Evolutionary conservation across 169 alveolate genomes (phyloP).

Genomic region (Cryptosporidium ubiquitum): DNA sequence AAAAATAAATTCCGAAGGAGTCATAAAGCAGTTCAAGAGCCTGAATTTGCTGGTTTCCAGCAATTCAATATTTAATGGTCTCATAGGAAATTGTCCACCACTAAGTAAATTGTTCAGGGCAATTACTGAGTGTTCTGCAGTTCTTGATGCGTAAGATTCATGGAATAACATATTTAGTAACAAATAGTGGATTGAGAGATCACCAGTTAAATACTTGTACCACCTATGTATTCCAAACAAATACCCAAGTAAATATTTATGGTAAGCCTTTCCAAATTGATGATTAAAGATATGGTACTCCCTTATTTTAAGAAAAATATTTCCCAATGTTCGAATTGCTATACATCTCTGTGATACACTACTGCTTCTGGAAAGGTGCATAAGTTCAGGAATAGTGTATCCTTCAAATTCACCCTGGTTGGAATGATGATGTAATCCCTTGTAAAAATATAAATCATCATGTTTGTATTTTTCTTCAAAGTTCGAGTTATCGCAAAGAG

Average conservation of each 20-base stretch:
- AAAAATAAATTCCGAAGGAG: conserved; percentile 44
- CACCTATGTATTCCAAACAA: conserved; percentile 62
- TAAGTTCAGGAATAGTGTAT: conserved; percentile 74
- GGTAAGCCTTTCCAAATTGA: neutral
- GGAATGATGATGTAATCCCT: conserved; percentile 77
- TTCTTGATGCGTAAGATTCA: conserved; percentile 42
- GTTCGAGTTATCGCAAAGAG: conserved; percentile 56
- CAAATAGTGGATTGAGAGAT: conserved; percentile 39
- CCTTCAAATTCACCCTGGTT: conserved; percentile 74
- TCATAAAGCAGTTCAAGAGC: neutral
- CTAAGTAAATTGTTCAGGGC: conserved; percentile 27
- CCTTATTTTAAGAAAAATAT: conserved; percentile 33
- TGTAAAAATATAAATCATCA: conserved; percentile 61
- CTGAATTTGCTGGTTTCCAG: neutral
- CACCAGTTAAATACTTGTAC: conserved; percentile 44
- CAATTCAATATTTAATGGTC: neutral
- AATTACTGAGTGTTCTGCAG: conserved; percentile 49
- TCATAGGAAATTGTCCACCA: neutral
- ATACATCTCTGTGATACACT: conserved; percentile 67
- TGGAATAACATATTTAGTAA: conserved; percentile 42
- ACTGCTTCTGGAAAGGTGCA: conserved; percentile 74
- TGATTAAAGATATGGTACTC: conserved; percentile 1
- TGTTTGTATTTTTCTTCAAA: conserved; percentile 4
- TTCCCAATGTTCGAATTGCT: conserved; percentile 75
- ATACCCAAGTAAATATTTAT: conserved; percentile 32